Conservation (phyloP, 2,329 filamentous ascomycete species). For the Xylariomycetidae sp. region DNA sequence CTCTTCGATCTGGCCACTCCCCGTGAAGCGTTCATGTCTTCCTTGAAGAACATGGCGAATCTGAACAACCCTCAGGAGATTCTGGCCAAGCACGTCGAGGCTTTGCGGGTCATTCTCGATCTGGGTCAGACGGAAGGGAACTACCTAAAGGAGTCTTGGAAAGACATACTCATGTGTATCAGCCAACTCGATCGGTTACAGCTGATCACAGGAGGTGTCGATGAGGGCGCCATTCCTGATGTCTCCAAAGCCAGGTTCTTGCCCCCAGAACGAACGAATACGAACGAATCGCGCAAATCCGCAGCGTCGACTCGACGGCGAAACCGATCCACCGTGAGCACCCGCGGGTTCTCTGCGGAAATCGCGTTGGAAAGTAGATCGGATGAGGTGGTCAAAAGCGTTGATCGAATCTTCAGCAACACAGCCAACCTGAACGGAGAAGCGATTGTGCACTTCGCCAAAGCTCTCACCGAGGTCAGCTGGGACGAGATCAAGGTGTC, state of each 20-base stretch:
- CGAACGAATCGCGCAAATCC: slow-evolving; percentile 57
- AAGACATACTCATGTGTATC: slow-evolving; percentile 89
- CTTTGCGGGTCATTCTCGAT: slow-evolving; percentile 84
- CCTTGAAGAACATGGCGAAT: slow-evolving; percentile 88
- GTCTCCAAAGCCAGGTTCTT: slow-evolving; percentile 77
- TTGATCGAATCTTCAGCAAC: slow-evolving; percentile 95
- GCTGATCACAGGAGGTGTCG: slow-evolving; percentile 88
- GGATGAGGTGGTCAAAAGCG: slow-evolving; percentile 84
- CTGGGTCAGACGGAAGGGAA: slow-evolving; percentile 92
- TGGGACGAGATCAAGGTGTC: slow-evolving; percentile 99
- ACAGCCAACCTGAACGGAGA: slow-evolving; percentile 90
- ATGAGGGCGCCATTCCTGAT: slow-evolving; percentile 87
- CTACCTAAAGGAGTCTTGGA: slow-evolving; percentile 82
- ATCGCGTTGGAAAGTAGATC: slow-evolving; percentile 90
- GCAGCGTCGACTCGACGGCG: slow-evolving; percentile 52
- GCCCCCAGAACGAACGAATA: slow-evolving; percentile 49
- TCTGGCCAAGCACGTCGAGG: slow-evolving; percentile 92
- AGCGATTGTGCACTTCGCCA: slow-evolving; percentile 92
- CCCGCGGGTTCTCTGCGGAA: slow-evolving; percentile 64
- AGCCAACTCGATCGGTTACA: slow-evolving; percentile 94
- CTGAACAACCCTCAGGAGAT: slow-evolving; percentile 94
- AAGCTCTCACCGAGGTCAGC: slow-evolving; percentile 87
- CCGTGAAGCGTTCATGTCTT: slow-evolving; percentile 88
- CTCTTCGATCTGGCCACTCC: slow-evolving; percentile 91
- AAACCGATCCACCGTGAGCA: slow-evolving; percentile 49